Base-by-base conservation (phyloP, 78 protist species). In the Dictyostelium brefeldianum region DNA sequence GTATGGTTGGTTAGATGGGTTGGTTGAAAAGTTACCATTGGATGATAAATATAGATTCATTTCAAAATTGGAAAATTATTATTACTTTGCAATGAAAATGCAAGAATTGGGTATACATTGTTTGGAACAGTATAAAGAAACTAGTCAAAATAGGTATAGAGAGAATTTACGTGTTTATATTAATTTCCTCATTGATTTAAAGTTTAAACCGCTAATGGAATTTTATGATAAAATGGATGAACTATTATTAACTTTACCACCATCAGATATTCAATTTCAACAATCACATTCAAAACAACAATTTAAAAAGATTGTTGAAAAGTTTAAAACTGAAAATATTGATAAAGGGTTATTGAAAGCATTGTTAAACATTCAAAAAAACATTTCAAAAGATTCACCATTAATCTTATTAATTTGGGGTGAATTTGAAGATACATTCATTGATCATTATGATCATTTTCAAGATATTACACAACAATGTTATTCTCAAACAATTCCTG, bases 261-360 rank as follows among this genome's bases (percentile, higher is more conserved):
- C 95, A 46, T 54, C 78, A 8, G 95, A 90, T 57, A 90, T 90
- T 74, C 95, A 90, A 81, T 90, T 90, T 50, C 95, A 90, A 81
- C 81, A 80, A 59, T 57, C 95, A 22, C 95, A 90, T 59, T 75
- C 95, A 15, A 90, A 90, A 48, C 95, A 90, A 65, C 83, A 78
- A 65, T 87, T 46, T 77, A 87, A 87, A 50, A 87, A 87, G 71
- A 87, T 87, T 4, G 93, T 87, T 48, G 93, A 87, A 70, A 87
- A 87, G 22, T 87, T 47, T n/a, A 87, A 87, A 65, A 87, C 93
- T 77, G 93, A 87, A 77, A 87, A 87, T 87, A 87, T 87, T 87
- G 92, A 87, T 17, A 87, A 77, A 77, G 92, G 92, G 12, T 77
- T 87, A 64, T 41, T 77, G 29, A 77, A 74, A 36, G 92, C 92